Conservation (phyloP, 495 filamentous ascomycete genomes). For the Usnea hakonensis region DNA sequence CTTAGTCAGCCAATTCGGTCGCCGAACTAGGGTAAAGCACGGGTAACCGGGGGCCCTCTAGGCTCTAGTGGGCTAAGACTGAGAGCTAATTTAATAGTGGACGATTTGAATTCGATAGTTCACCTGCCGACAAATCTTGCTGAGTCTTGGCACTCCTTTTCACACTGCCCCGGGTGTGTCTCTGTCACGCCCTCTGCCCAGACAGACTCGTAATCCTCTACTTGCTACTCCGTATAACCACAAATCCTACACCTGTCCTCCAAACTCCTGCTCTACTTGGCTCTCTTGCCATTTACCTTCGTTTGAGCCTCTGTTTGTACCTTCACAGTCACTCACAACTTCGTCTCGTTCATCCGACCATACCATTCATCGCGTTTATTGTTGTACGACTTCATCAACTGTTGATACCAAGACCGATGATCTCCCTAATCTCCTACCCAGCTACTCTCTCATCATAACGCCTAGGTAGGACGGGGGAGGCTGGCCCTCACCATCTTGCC, state of each 20-base stretch:
- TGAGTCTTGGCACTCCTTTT: neutral
- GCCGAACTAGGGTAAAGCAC: neutral
- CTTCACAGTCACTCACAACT: neutral
- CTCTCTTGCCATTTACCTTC: neutral
- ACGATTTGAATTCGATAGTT: slow-evolving; percentile 4
- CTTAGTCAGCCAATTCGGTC: no score
- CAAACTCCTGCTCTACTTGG: neutral
- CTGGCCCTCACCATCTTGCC: slow-evolving; percentile 5
- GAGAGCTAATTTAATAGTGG: no score
- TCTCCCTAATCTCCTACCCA: neutral
- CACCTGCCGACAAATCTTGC: neutral
- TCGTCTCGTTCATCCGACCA: neutral
- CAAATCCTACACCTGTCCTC: neutral
- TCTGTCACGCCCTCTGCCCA: neutral
- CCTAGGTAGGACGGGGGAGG: neutral
- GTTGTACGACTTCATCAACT: neutral
- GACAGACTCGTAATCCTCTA: neutral
- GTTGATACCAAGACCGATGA: neutral
- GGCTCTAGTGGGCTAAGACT: no score
- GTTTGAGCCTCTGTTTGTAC: neutral
- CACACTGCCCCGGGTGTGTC: neutral
- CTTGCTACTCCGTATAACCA: neutral
- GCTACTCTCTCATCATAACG: neutral
- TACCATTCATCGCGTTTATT: neutral
- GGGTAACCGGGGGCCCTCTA: neutral